A percentile compares a stretch with the other conserved stretches of the same genome.
phyloP scores from a whole-genome alignment of 106 monocot genomes.

The Chionographis japonica region DNA sequence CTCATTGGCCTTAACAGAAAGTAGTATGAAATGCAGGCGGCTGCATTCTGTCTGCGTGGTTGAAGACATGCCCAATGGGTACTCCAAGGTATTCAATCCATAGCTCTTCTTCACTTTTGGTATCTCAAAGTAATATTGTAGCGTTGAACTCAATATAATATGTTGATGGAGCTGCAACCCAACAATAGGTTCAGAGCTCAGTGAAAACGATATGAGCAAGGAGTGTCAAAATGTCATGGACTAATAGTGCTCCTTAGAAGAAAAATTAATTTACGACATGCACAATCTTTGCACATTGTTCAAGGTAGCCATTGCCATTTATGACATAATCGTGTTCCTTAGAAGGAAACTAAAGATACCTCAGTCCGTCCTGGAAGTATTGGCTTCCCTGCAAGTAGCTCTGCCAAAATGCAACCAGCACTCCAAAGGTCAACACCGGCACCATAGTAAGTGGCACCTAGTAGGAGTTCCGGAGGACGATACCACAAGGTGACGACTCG shows the following conservation, averaged over 20 bases:
- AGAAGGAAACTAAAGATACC: slow-evolving; percentile 16
- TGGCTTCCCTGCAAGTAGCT: slow-evolving; percentile 45
- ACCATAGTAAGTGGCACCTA: slow-evolving; percentile 52
- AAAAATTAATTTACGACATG: too few species aligned
- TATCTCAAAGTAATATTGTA: too few species aligned
- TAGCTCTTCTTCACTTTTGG: not conserved
- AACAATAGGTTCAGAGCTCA: not conserved
- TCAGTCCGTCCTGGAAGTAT: slow-evolving; percentile 62
- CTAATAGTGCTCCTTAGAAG: too few species aligned
- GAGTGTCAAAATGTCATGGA: too few species aligned
- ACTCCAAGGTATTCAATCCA: slow-evolving; percentile 65
- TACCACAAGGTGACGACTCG: slow-evolving; percentile 69
- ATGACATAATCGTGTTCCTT: too few species aligned
- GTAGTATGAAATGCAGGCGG: slow-evolving; percentile 40
- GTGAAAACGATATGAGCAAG: not conserved
- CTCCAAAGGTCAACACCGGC: slow-evolving; percentile 66
- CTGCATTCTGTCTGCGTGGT: slow-evolving; percentile 79
- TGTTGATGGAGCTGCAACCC: not conserved
- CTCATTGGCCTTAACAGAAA: slow-evolving; percentile 1
- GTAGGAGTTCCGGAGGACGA: slow-evolving; percentile 59
- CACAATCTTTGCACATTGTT: too few species aligned
- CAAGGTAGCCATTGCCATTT: too few species aligned
- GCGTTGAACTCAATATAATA: not conserved
- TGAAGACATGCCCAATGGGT: slow-evolving; percentile 81
- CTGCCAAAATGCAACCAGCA: slow-evolving; percentile 66